Conservation (phyloP, 331 rosid species). For the Rhamnella rubrinervis region DNA sequence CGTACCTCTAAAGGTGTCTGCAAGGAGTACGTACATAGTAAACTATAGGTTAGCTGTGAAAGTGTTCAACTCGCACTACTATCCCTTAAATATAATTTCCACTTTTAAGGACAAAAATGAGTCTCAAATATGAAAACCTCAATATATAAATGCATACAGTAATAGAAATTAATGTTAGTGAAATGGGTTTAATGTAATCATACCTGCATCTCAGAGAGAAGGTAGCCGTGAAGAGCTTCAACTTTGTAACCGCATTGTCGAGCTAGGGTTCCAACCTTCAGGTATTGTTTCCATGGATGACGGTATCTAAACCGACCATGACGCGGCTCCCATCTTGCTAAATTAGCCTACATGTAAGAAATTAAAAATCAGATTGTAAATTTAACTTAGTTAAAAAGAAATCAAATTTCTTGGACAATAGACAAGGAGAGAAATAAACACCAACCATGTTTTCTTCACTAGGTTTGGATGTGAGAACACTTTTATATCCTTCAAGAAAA, state of each 20-base stretch:
- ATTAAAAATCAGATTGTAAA: neutral
- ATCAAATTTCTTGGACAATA: neutral
- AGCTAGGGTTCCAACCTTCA: conserved; percentile 50
- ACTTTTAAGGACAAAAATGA: too few relatives aligned
- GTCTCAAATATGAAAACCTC: too few relatives aligned
- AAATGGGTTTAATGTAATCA: neutral
- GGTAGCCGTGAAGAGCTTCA: conserved; percentile 54
- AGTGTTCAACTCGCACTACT: neutral
- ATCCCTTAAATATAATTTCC: too few relatives aligned
- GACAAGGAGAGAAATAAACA: too few relatives aligned
- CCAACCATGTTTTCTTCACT: conserved; percentile 64
- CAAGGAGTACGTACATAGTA: neutral
- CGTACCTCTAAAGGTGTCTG: conserved; percentile 48
- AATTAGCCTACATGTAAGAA: conserved; percentile 47
- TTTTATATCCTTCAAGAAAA: conserved; percentile 42
- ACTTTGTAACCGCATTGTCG: conserved; percentile 63
- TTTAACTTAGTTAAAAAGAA: neutral
- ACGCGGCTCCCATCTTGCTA: conserved; percentile 85
- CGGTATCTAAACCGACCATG: conserved; percentile 66
- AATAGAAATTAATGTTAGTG: neutral
- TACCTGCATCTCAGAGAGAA: conserved; percentile 51
- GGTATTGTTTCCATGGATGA: conserved; percentile 81
- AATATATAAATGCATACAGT: neutral
- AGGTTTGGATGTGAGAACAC: conserved; percentile 53
- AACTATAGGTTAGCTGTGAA: neutral